These are phyloP conservation scores for Uromyces viciae-fabae DNA, from an alignment of 1,284 basidiomycete species.

Conservation along the genomic window DNA sequence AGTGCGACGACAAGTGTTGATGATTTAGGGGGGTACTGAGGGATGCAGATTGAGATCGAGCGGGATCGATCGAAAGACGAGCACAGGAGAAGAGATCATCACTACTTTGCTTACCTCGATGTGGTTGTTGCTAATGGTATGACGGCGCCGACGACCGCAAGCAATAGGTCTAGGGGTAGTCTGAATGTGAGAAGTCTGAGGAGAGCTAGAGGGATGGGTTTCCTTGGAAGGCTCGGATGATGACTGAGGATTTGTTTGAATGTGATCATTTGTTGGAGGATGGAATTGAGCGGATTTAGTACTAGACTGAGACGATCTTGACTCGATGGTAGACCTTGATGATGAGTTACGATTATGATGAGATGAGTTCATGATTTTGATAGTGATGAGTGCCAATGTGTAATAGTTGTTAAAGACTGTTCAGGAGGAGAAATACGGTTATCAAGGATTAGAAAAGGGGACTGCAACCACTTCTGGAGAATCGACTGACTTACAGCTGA, in stretches of 20 bases:
- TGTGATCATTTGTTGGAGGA: neutral
- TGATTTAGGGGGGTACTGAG: neutral
- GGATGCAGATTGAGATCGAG: neutral
- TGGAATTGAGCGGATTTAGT: no score
- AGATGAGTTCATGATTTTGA: no score
- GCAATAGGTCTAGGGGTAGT: neutral
- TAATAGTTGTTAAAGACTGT: no score
- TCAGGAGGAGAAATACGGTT: no score
- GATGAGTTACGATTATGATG: no score
- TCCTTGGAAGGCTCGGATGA: neutral
- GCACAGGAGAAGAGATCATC: neutral
- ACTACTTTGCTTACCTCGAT: constrained; percentile 24
- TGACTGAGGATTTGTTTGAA: neutral
- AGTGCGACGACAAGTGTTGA: neutral
- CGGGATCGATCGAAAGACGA: neutral
- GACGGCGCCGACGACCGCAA: constrained; percentile 31
- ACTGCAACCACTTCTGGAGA: no score
- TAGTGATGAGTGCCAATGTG: no score
- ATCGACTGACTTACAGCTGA: no score
- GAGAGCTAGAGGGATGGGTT: neutral
- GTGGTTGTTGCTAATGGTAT: constrained; percentile 37
- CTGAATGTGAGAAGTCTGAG: neutral
- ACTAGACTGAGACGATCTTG: no score
- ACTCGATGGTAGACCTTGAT: no score
- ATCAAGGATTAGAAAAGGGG: no score